Evolutionary conservation across 352 stramenopile species (phyloP).

Genomic region (Globisporangium cederbergense): DNA sequence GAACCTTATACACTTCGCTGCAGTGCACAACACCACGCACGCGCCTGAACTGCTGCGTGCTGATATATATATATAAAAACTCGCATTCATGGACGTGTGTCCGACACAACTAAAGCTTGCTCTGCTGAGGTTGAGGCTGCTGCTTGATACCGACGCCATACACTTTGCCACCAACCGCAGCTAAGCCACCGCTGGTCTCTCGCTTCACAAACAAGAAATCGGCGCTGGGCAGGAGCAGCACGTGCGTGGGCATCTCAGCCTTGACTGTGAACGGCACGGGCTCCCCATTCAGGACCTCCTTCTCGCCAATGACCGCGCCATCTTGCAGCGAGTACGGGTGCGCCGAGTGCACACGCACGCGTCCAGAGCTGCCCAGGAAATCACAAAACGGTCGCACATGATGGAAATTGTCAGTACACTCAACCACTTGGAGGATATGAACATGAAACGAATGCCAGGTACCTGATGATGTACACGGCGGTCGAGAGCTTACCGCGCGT

Average conservation of each 20-base stretch:
- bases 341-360: slow-evolving; percentile 61
- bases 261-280: slow-evolving; percentile 67
- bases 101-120: slow-evolving; percentile 9
- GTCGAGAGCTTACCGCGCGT: slow-evolving; percentile 58
- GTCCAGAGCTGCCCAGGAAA: slow-evolving; percentile 38
- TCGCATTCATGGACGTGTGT: background rate
- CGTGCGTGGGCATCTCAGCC: slow-evolving; percentile 49
- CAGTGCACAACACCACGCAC: too few relatives aligned
- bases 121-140: background rate
- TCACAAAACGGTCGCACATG: background rate
- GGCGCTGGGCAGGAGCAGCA: slow-evolving; percentile 60
- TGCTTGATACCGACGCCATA: slow-evolving; percentile 8
- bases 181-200: slow-evolving; percentile 17
- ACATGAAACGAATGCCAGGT: slow-evolving; percentile 3
- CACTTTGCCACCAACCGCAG: background rate
- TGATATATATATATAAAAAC: background rate
- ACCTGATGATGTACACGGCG: slow-evolving; percentile 83
- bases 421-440: background rate
- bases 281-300: slow-evolving; percentile 66
- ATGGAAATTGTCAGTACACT: background rate
- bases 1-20: too few relatives aligned
- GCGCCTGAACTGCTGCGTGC: too few relatives aligned
- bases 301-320: slow-evolving; percentile 57
- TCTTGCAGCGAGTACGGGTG: slow-evolving; percentile 53
- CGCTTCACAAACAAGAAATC: slow-evolving; percentile 55